Conservation (phyloP, 2,329 filamentous ascomycete genomes). For the Talaromyces sp. region DNA sequence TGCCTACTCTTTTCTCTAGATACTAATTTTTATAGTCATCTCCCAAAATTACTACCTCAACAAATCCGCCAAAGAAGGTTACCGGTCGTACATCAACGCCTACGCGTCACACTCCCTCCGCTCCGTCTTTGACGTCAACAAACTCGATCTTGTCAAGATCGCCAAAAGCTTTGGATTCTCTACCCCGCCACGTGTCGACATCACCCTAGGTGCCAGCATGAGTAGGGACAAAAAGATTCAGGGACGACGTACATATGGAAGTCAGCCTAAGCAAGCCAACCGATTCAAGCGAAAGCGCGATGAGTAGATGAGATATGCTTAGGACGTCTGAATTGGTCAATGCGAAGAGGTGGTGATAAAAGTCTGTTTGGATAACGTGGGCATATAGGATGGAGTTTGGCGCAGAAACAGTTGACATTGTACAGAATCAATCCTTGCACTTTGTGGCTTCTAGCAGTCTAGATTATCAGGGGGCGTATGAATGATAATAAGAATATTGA, state of each 20-base stretch:
- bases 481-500: constrained; percentile 3
- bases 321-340: neutral
- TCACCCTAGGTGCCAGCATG: constrained; percentile 73
- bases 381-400: constrained; percentile 18
- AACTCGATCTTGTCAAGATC: constrained; percentile 76
- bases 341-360: neutral
- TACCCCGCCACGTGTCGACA: constrained; percentile 72
- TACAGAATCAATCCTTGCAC: neutral
- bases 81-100: constrained; percentile 87
- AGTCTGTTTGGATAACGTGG: constrained; percentile 7
- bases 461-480: neutral
- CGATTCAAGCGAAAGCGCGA: constrained; percentile 52
- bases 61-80: constrained; percentile 72
- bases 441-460: neutral
- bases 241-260: constrained; percentile 69
- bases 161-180: constrained; percentile 80
- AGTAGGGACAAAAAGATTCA: constrained; percentile 65
- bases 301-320: constrained; percentile 22
- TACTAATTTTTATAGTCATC: constrained; percentile 62
- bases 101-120: constrained; percentile 83
- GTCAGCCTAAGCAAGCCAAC: constrained; percentile 65
- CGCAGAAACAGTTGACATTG: neutral
- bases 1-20: neutral
- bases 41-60: constrained; percentile 95
- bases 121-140: constrained; percentile 79